phyloP scores from a whole-genome alignment of 768 basidiomycete species.

The Tylopilus vinaceipallidus region DNA sequence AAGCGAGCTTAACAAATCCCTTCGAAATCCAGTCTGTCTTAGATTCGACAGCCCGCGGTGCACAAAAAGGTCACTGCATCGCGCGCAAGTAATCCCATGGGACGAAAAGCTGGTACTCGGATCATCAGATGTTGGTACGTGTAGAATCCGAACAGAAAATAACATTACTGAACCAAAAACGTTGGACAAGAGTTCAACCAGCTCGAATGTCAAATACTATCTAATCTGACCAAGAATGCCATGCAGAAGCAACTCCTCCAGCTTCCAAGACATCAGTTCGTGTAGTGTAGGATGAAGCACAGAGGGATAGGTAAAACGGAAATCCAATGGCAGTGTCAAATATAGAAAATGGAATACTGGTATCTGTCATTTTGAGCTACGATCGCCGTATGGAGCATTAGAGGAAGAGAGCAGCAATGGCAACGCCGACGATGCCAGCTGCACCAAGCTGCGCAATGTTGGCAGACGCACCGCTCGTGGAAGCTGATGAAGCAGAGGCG shows the following conservation, averaged over 20 bases:
- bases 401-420: conserved; percentile 38
- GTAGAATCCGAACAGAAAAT: conserved; percentile 16
- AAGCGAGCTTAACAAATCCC: no score
- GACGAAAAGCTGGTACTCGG: conserved; percentile 12
- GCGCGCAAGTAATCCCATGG: no score
- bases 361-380: conserved; percentile 18
- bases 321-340: conserved; percentile 12
- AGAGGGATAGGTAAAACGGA: conserved; percentile 4
- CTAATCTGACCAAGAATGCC: neutral
- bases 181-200: conserved; percentile 3
- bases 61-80: no score
- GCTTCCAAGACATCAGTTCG: conserved; percentile 3
- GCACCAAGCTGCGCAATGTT: conserved; percentile 43
- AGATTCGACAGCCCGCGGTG: no score
- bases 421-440: conserved; percentile 37
- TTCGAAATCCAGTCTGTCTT: no score
- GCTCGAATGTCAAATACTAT: conserved; percentile 2
- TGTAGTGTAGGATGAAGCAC: conserved; percentile 20
- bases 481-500: conserved; percentile 26
- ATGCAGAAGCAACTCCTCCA: neutral
- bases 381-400: conserved; percentile 17
- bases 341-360: conserved; percentile 14
- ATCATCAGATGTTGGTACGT: conserved; percentile 15
- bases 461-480: conserved; percentile 39
- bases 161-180: neutral